Evolutionary conservation across 148 eudicot species (phyloP).

Genomic region (Chenopodium suecicum): DNA sequence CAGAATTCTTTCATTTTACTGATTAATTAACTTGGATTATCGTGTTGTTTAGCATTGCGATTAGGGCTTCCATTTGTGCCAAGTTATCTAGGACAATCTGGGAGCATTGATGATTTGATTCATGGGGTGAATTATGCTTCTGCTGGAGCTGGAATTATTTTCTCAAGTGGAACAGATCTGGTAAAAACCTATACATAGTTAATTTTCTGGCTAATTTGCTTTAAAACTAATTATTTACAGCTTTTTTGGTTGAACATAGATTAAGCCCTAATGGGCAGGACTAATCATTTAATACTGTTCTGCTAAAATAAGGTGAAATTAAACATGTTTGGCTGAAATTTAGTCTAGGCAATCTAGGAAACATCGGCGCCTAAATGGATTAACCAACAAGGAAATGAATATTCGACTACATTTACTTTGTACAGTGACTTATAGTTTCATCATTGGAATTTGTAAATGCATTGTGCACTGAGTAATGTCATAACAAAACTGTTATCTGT

Average conservation of each 20-base stretch:
- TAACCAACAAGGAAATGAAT: background rate
- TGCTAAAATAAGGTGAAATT: background rate
- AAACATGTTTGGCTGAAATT: background rate
- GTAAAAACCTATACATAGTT: constrained; percentile 24
- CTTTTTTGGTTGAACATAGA: too few species aligned
- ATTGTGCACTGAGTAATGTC: background rate
- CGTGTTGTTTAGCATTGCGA: constrained; percentile 47
- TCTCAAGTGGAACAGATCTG: constrained; percentile 87
- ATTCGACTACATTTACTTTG: background rate
- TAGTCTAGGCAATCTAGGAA: background rate
- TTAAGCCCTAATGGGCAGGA: background rate
- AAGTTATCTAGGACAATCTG: constrained; percentile 68
- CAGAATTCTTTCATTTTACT: background rate
- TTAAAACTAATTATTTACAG: background rate
- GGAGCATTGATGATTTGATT: constrained; percentile 62
- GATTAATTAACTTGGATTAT: background rate
- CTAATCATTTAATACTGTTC: background rate
- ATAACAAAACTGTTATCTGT: background rate
- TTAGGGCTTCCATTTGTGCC: constrained; percentile 88
- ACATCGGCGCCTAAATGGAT: background rate
- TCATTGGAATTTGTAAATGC: background rate
- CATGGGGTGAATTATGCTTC: constrained; percentile 96
- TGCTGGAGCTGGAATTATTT: constrained; percentile 92
- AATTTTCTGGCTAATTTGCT: background rate
- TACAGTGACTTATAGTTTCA: background rate